A percentile compares a stretch with the other conserved stretches of the same genome.
Conservation (phyloP, 106 monocot species). For the Dactylorhiza incarnata region DNA sequence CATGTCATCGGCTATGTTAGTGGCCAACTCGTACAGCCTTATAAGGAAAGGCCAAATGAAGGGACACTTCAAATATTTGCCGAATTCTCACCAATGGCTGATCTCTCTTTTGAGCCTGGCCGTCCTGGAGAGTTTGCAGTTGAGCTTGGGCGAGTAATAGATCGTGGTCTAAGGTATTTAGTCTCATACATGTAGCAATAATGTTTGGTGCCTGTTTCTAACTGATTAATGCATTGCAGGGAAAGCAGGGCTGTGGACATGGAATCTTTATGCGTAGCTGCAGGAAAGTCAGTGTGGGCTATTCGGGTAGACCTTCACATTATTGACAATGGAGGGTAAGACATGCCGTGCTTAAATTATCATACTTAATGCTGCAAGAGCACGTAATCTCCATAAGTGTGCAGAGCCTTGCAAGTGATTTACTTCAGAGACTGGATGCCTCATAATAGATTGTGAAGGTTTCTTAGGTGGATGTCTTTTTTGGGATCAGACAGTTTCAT, state of each 20-base stretch:
- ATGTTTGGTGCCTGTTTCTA: not conserved
- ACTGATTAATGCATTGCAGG: constrained; percentile 30
- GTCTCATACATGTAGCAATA: not conserved
- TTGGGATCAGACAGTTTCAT: too few species aligned
- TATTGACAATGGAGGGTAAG: constrained; percentile 96
- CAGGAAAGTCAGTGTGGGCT: constrained; percentile 95
- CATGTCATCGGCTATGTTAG: constrained; percentile 82
- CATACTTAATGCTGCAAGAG: not conserved
- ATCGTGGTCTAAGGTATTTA: constrained; percentile 78
- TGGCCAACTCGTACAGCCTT: constrained; percentile 82
- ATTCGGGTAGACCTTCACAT: constrained; percentile 92
- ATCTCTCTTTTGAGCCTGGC: constrained; percentile 86
- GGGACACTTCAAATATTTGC: constrained; percentile 69
- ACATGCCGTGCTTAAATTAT: not conserved
- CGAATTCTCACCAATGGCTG: constrained; percentile 96
- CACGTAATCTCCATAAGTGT: not conserved
- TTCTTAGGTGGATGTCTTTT: too few species aligned
- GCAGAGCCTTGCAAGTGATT: too few species aligned
- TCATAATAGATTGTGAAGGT: too few species aligned
- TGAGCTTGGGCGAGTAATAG: constrained; percentile 84
- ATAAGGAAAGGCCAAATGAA: constrained; percentile 81
- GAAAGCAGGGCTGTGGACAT: constrained; percentile 96
- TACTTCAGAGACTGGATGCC: too few species aligned
- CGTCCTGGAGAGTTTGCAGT: constrained; percentile 78
- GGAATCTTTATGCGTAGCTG: constrained; percentile 87